Evolutionary conservation across 2,329 filamentous ascomycete species (phyloP), one percentile per base, ranked within the genome.

Genomic region (Coniochaeta sp.): DNA sequence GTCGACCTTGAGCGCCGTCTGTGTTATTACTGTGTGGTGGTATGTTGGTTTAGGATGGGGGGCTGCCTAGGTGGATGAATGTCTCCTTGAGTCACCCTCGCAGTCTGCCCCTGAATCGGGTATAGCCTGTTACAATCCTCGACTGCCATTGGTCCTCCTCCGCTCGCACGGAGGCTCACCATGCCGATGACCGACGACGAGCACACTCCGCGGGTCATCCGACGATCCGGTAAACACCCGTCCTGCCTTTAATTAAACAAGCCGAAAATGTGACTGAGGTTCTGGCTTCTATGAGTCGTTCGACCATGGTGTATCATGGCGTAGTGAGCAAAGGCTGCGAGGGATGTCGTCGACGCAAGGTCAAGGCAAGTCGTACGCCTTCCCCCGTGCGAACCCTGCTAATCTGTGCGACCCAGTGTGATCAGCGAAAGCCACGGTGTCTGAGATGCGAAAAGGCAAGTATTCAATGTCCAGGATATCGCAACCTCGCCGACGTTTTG

Each of bases 271-370:
- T 5, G 5, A 10, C 5, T 47, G 42, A 26, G 3, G 22, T 47
- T 22, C 4, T 2, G 16, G 12, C 24, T 14, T 19, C 40, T 16
- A 24, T 9, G 16, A 47, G 10, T n/a, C 34, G 17, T 24, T 30
- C 16, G 17, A 30, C 6, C 19, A 68, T 68, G 66, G 66, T 61
- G 22, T 68, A 66, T 30, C 62, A 66, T 57, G 66, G 66, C 12
- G 57, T 28, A 7, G 52, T 65, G 28, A 68, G 66, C 55, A 66
- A 66, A 62, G 67, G 68, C 32, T 69, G 69, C 44, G 61, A 70
- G 55, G 64, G 65, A 24, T 69, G 67, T 59, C 68, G 67, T 22
- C 61, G 63, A 55, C 67, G 66, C 10, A 70, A 69, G 47, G 59
- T 70, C 57, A 68, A 67, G 65, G 67, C 57, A 66, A 34, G 61